Evolutionary conservation across 192 early-diverging fungal species (phyloP).

Genomic region (Jimgerdemannia lactiflua): DNA sequence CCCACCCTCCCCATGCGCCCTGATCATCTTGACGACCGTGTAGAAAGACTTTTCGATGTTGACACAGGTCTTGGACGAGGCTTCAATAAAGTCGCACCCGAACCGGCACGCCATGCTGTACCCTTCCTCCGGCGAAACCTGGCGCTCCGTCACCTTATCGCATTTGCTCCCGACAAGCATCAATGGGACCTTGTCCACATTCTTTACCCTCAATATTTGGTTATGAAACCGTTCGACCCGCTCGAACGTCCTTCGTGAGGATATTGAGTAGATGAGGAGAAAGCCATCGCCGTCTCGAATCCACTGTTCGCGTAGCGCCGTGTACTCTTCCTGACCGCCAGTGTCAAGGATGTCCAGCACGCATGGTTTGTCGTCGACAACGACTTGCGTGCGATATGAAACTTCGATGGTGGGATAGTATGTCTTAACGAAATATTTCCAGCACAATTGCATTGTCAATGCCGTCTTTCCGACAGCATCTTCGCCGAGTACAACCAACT

Average conservation of each 20-base stretch:
- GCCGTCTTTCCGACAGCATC: too few relatives aligned
- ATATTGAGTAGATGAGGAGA: conserved; percentile 87
- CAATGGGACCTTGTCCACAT: conserved; percentile 79
- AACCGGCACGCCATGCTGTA: conserved; percentile 66
- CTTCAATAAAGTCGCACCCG: conserved; percentile 81
- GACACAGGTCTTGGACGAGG: conserved; percentile 80
- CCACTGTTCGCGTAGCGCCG: conserved; percentile 79
- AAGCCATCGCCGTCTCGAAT: too few relatives aligned
- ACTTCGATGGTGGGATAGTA: conserved; percentile 99
- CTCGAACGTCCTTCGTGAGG: conserved; percentile 81
- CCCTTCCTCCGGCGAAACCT: conserved; percentile 80
- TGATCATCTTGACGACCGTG: conserved; percentile 72
- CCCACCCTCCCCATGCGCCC: conserved; percentile 50
- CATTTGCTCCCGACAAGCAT: conserved; percentile 92
- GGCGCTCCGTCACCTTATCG: too few relatives aligned
- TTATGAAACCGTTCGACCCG: conserved; percentile 79
- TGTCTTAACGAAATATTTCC: conserved; percentile 44
- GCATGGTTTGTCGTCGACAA: conserved; percentile 95
- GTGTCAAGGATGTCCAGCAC: conserved; percentile 98
- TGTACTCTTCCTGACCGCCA: conserved; percentile 84
- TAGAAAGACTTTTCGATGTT: conserved; percentile 88
- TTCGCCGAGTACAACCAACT: too few relatives aligned
- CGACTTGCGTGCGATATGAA: conserved; percentile 96
- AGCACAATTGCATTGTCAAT: too few relatives aligned
- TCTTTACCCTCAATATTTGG: conserved; percentile 85